Evolutionary conservation across 768 basidiomycete genomes (phyloP).

Genomic region (Tubosaeta sp.): DNA sequence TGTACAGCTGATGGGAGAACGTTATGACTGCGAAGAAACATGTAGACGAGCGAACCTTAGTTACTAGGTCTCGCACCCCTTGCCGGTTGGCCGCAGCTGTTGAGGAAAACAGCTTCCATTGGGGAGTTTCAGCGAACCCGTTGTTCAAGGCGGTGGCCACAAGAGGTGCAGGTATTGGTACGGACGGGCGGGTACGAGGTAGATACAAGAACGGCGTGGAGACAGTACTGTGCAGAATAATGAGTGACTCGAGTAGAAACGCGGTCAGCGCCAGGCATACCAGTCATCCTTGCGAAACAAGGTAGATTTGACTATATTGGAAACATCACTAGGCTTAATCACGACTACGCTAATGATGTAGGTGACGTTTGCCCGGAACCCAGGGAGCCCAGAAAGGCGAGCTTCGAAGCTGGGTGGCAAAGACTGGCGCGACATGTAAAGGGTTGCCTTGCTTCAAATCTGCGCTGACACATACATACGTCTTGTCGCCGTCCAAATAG

Average conservation of each 20-base stretch:
- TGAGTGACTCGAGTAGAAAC: background rate
- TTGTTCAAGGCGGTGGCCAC: constrained; percentile 16
- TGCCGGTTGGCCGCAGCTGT: constrained; percentile 36
- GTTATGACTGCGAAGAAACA: background rate
- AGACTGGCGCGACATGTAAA: constrained; percentile 37
- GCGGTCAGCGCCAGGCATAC: constrained; percentile 43
- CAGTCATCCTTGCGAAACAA: constrained; percentile 50
- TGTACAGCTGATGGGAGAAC: constrained; percentile 34
- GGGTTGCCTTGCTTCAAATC: background rate
- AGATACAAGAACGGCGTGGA: constrained; percentile 61
- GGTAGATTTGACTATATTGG: constrained; percentile 47
- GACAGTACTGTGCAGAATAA: constrained; percentile 38
- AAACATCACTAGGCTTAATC: constrained; percentile 42
- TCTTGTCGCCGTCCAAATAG: constrained; percentile 51
- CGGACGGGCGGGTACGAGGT: constrained; percentile 61
- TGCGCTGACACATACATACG: constrained; percentile 46
- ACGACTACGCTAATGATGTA: constrained; percentile 56
- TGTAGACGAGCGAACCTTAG: constrained; percentile 22
- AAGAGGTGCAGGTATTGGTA: constrained; percentile 47
- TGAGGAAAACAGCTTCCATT: constrained; percentile 50
- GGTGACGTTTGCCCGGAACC: constrained; percentile 61
- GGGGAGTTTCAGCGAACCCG: constrained; percentile 42
- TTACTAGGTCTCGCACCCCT: constrained; percentile 36
- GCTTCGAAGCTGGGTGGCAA: constrained; percentile 69
- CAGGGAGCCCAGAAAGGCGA: constrained; percentile 66